Base-by-base conservation (phyloP, 2,329 filamentous ascomycete genomes). In the Diaporthe citrichinensis region DNA sequence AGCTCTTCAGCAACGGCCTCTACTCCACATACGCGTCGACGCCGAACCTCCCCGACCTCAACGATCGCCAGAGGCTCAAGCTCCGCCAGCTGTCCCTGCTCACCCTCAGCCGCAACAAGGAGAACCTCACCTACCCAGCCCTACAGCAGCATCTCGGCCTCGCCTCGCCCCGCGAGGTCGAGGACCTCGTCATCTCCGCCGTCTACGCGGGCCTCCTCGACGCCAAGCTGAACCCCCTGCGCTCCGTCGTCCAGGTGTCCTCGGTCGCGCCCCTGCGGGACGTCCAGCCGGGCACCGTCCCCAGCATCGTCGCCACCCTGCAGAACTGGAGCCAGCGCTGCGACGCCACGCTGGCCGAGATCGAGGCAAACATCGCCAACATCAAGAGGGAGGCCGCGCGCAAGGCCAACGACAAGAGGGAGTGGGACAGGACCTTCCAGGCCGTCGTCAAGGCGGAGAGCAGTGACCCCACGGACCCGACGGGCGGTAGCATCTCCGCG, bases 1-100 rank as follows among this genome's bases (percentile, higher is more conserved):
- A 96, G 84, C 93, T 97, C 80, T 99, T 99, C 85, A 94, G 95
- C 76, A 95, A 97, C 88, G 97, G 96, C 76, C 98, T 95, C 76
- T 98, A 95, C 88, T 87, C 90, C 76, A 91, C 93, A 79, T 98
- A 98, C 87, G 81, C 79, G 31, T 78, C 80, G n/a, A 82, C 84
- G n/a, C 73, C 83, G 28, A 79, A 80, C 78, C 92, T 98, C 3
- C 97, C 96, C 3, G 77, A 88, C 10, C 91, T 99, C 67, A 93
- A 90, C 82, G 88, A 91, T 0, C 87, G 90, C 72, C 97, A 99
- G 86, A 86, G 88, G 58, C 90, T 92, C 78, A 99, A 99, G 86
- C 94, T 99, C 58, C 94, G 95, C 72, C 95, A 98, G 81, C 93
- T 99, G 53, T 95, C 95, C 28, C 91, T 99, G 77, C 89, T 99